A percentile compares a stretch with the other conserved stretches of the same genome.
These are phyloP conservation scores for Manihot esculenta DNA, from an alignment of 441 rosid species.

Conservation along the genomic window DNA sequence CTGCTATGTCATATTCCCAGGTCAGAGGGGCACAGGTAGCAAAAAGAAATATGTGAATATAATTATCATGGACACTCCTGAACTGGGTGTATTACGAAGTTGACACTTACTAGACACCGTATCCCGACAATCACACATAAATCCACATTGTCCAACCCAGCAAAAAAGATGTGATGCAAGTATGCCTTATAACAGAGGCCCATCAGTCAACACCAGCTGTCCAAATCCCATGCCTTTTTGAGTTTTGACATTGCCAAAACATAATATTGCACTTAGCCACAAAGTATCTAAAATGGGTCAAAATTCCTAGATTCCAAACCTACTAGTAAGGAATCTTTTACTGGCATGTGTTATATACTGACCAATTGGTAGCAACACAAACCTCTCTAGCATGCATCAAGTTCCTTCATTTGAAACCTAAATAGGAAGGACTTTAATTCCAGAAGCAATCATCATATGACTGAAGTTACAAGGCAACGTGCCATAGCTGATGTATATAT, in stretches of 20 bases:
- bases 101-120: neutral
- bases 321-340: neutral
- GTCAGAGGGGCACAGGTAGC: too few species aligned
- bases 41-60: too few species aligned
- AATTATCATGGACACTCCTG: neutral
- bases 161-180: neutral
- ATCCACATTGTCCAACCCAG: neutral
- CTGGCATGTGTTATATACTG: neutral
- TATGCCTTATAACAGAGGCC: neutral
- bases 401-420: neutral
- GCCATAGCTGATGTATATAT: neutral
- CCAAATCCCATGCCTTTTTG: constrained; percentile 1
- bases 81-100: neutral
- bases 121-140: neutral
- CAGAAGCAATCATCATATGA: neutral
- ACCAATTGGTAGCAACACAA: neutral
- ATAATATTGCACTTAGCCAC: neutral
- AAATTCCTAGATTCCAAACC: constrained; percentile 7
- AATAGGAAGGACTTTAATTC: neutral
- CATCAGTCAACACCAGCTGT: neutral
- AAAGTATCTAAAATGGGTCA: neutral
- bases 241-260: neutral
- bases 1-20: constrained; percentile 1
- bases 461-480: neutral
- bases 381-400: neutral